Evolutionary conservation across 2,329 filamentous ascomycete genomes (phyloP).

Genomic region (Aspergillus quadrilineatus): DNA sequence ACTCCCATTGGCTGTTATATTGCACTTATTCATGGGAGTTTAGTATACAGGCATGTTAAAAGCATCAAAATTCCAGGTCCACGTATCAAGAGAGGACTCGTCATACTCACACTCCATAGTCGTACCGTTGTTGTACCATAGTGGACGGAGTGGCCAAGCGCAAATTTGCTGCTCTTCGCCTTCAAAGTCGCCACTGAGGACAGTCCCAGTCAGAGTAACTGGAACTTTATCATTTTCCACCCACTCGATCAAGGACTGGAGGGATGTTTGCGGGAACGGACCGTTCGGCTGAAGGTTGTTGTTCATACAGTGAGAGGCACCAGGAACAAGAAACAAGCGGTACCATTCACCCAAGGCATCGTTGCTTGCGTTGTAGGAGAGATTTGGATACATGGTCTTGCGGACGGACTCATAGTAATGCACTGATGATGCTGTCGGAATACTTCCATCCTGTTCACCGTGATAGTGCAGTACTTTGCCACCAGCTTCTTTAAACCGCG

Average conservation of each 20-base stretch:
- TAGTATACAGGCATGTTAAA: constrained; percentile 44
- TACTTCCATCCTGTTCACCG: constrained; percentile 54
- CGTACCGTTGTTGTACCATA: constrained; percentile 32
- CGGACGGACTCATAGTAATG: constrained; percentile 58
- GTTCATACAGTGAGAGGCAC: constrained; percentile 52
- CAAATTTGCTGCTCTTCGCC: constrained; percentile 34
- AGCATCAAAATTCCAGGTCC: constrained; percentile 41
- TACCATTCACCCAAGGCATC: constrained; percentile 54
- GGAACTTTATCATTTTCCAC: constrained; percentile 51
- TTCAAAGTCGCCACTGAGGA: constrained; percentile 25
- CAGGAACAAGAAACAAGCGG: constrained; percentile 55
- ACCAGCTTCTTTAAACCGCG: constrained; percentile 49
- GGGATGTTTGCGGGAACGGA: constrained; percentile 47
- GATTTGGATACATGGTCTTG: constrained; percentile 48
- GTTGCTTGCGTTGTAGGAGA: constrained; percentile 40
- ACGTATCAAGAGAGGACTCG: constrained; percentile 40
- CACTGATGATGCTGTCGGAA: constrained; percentile 55
- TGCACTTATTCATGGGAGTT: neutral
- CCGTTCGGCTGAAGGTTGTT: constrained; percentile 47
- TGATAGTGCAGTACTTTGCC: constrained; percentile 61
- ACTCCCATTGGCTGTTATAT: too few relatives aligned
- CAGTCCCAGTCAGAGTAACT: constrained; percentile 43
- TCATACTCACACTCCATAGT: constrained; percentile 42
- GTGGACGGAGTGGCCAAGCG: constrained; percentile 33
- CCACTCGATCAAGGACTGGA: constrained; percentile 52